These are phyloP conservation scores for Nemophila menziesii DNA, from an alignment of 257 asterid genomes.

Conservation along the genomic window DNA sequence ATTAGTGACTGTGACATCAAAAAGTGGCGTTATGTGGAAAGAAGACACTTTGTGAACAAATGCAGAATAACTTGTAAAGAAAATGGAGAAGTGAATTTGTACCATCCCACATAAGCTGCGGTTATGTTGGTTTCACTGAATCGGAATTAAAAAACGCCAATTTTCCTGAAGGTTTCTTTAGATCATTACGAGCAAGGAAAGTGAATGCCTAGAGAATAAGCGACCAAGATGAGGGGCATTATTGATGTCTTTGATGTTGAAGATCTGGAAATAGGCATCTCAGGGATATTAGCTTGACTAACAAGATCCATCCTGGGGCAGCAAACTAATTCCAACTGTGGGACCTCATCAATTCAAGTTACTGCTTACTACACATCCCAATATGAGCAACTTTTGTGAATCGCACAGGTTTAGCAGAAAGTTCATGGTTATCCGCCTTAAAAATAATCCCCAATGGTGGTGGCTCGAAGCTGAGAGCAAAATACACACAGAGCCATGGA, in stretches of 20 bases:
- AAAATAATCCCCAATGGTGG: slow-evolving; percentile 88
- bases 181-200: slow-evolving; percentile 87
- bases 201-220: slow-evolving; percentile 71
- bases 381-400: slow-evolving; percentile 88
- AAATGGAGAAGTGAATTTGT: slow-evolving; percentile 4
- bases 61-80: background rate
- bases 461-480: slow-evolving; percentile 72
- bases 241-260: slow-evolving; percentile 65
- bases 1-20: slow-evolving; percentile 89
- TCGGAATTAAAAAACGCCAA: slow-evolving; percentile 85
- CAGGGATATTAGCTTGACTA: slow-evolving; percentile 67
- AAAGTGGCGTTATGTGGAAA: slow-evolving; percentile 86
- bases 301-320: slow-evolving; percentile 96
- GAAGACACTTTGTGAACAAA: slow-evolving; percentile 13
- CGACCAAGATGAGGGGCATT: slow-evolving; percentile 9
- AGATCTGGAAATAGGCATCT: slow-evolving; percentile 77
- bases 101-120: slow-evolving; percentile 97
- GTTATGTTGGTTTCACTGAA: slow-evolving; percentile 80
- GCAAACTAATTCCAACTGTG: slow-evolving; percentile 51
- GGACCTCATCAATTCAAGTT: slow-evolving; percentile 65
- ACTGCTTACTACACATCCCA: slow-evolving; percentile 77
- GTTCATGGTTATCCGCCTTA: slow-evolving; percentile 62
- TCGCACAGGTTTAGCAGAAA: slow-evolving; percentile 75
- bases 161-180: slow-evolving; percentile 74
- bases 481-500: background rate